Evolutionary conservation across 306 rosid genomes (phyloP).

Genomic region (Gynostemma pentaphyllum): DNA sequence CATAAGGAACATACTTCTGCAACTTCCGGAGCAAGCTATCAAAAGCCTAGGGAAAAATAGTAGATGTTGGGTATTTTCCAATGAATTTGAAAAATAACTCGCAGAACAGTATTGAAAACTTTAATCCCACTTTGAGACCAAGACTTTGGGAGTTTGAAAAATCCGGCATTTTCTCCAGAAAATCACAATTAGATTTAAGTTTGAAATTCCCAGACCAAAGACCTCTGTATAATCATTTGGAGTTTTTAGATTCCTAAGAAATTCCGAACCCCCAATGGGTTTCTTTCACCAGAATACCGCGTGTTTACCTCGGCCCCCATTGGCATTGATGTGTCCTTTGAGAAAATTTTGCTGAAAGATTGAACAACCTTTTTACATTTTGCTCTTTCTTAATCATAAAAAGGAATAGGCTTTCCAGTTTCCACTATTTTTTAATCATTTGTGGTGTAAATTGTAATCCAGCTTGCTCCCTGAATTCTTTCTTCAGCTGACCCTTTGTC

Average conservation of each 20-base stretch:
- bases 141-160: not conserved
- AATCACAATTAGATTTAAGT: not conserved
- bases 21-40: slow-evolving; percentile 73
- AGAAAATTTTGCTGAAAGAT: not conserved
- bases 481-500: not conserved
- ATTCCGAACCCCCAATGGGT: not conserved
- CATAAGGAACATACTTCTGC: slow-evolving; percentile 76
- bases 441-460: not conserved
- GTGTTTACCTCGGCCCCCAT: not conserved
- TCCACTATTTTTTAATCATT: not conserved
- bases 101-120: not conserved
- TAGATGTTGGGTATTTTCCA: not conserved
- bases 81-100: not conserved
- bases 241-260: not conserved
- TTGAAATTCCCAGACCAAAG: not conserved
- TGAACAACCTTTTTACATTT: not conserved
- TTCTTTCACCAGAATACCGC: not conserved
- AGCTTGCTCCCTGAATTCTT: not conserved
- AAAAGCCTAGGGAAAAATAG: slow-evolving; percentile 53
- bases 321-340: not conserved
- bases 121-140: not conserved
- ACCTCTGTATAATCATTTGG: not conserved
- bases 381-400: not conserved
- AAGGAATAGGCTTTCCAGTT: not conserved
- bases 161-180: not conserved